Conservation (phyloP, 805 yeast genomes). For the Ogataea trehalophila region DNA sequence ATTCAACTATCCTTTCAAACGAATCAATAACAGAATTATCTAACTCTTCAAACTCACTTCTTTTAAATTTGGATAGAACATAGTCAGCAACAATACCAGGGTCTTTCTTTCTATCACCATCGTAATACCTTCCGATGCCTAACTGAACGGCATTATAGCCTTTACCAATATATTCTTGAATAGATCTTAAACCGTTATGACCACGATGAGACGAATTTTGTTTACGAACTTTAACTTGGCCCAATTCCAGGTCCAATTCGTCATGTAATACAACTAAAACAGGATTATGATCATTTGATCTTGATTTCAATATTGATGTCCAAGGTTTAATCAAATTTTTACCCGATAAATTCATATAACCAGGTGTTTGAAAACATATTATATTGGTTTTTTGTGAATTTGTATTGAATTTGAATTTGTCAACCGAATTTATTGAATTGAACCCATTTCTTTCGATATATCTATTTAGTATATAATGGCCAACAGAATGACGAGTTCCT, state of each 20-base stretch:
- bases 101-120: constrained; percentile 31
- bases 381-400: constrained; percentile 26
- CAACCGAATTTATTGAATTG: constrained; percentile 11
- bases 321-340: constrained; percentile 46
- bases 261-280: constrained; percentile 67
- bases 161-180: constrained; percentile 42
- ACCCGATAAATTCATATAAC: constrained; percentile 73
- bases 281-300: constrained; percentile 28
- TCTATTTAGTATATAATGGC: constrained; percentile 50
- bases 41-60: constrained; percentile 39
- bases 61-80: constrained; percentile 54
- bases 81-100: constrained; percentile 46
- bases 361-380: constrained; percentile 45
- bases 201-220: constrained; percentile 67
- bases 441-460: constrained; percentile 17
- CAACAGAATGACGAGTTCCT: constrained; percentile 74
- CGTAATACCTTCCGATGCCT: constrained; percentile 70
- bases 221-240: constrained; percentile 57
- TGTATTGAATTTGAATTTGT: constrained; percentile 21
- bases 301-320: constrained; percentile 31
- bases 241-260: constrained; percentile 64
- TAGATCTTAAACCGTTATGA: constrained; percentile 75
- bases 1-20: constrained; percentile 35
- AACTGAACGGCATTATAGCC: constrained; percentile 62
- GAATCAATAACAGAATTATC: constrained; percentile 37